Evolutionary conservation across 169 alveolate species (phyloP).

Genomic region (Plasmodium chabaudi): DNA sequence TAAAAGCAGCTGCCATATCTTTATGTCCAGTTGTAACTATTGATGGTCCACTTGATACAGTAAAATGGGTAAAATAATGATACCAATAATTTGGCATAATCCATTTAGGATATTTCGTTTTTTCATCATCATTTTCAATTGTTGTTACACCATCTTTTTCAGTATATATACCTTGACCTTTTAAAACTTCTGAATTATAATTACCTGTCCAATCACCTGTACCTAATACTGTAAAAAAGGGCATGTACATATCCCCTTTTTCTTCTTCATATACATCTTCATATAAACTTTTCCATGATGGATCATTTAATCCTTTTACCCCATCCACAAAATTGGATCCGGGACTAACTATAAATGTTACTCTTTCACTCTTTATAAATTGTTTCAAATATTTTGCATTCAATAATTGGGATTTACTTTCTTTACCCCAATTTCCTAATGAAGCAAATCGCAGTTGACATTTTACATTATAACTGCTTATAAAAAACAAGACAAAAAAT

Average conservation of each 20-base stretch:
- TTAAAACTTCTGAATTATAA: constrained; percentile 84
- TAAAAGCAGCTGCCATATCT: constrained; percentile 89
- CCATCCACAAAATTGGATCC: constrained; percentile 91
- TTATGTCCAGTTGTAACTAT: constrained; percentile 85
- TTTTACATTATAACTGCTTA: constrained; percentile 63
- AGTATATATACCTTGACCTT: constrained; percentile 83
- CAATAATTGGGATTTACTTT: constrained; percentile 78
- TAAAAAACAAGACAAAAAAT: constrained; percentile 75
- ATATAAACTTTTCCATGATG: constrained; percentile 84
- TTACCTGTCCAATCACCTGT: constrained; percentile 91
- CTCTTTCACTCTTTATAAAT: constrained; percentile 83
- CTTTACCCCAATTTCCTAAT: constrained; percentile 91
- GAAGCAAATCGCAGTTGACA: constrained; percentile 89
- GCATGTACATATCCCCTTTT: constrained; percentile 87
- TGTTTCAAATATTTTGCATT: constrained; percentile 88
- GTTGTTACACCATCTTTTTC: constrained; percentile 71
- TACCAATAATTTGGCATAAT: constrained; percentile 94
- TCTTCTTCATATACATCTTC: constrained; percentile 88
- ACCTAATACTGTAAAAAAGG: constrained; percentile 90
- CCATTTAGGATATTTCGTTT: constrained; percentile 88
- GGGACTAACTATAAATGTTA: constrained; percentile 89
- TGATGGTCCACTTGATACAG: constrained; percentile 84
- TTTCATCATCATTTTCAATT: constrained; percentile 54
- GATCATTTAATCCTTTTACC: constrained; percentile 84
- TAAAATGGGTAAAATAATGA: constrained; percentile 89